Conservation (phyloP, 306 rosid species). For the Cucumis hystrix region DNA sequence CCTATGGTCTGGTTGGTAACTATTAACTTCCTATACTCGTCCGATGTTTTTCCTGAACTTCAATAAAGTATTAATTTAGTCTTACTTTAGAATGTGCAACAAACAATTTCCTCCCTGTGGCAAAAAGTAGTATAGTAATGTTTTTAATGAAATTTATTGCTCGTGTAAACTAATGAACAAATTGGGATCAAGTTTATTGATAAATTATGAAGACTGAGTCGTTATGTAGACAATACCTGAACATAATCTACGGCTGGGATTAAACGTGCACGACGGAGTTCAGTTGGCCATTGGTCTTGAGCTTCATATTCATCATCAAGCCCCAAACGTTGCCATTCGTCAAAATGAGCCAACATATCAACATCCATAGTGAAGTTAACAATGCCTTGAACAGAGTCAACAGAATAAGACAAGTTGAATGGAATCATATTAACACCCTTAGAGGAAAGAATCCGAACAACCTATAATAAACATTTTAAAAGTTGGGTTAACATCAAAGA, state of each 20-base stretch:
- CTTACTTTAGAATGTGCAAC: too few relatives aligned
- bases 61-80: too few relatives aligned
- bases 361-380: conserved; percentile 70
- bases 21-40: too few relatives aligned
- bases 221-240: conserved; percentile 25
- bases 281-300: conserved; percentile 70
- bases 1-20: too few relatives aligned
- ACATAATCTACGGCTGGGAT: conserved; percentile 58
- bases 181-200: too few relatives aligned
- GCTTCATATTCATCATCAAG: conserved; percentile 58
- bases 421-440: conserved; percentile 59
- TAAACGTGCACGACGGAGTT: conserved; percentile 39
- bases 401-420: conserved; percentile 49
- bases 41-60: too few relatives aligned
- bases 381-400: conserved; percentile 62
- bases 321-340: conserved; percentile 62
- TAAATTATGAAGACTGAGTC: too few relatives aligned
- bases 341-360: conserved; percentile 74
- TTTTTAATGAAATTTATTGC: too few relatives aligned
- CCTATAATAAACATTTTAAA: conserved; percentile 20
- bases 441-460: conserved; percentile 45
- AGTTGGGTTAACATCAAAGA: not conserved
- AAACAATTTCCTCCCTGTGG: too few relatives aligned
- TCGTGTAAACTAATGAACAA: too few relatives aligned
- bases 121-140: too few relatives aligned